A percentile compares a stretch with the other conserved stretches of the same genome.
Evolutionary conservation across 2,329 filamentous ascomycete species (phyloP).

Genomic region (Aspergillus uvarum): DNA sequence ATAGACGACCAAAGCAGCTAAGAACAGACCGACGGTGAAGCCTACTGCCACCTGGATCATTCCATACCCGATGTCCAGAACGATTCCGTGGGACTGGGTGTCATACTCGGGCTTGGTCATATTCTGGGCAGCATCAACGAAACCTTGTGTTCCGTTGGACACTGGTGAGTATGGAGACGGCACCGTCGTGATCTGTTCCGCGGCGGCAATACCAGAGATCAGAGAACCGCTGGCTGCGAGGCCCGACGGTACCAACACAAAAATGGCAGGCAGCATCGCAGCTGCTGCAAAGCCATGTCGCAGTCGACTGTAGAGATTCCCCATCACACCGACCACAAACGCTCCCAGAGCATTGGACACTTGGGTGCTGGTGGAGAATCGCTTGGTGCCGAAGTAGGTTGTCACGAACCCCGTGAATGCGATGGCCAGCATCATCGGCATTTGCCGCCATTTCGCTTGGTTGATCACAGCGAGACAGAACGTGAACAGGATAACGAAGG

Average conservation of each 20-base stretch:
- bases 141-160: constrained; percentile 41
- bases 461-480: constrained; percentile 76
- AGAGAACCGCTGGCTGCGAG: constrained; percentile 60
- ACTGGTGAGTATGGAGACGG: constrained; percentile 42
- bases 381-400: constrained; percentile 70
- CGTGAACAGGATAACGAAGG: constrained; percentile 74
- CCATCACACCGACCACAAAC: constrained; percentile 74
- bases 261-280: constrained; percentile 85
- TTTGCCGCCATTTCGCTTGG: constrained; percentile 78
- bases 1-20: constrained; percentile 51
- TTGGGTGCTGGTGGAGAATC: constrained; percentile 70
- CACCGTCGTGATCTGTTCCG: constrained; percentile 52
- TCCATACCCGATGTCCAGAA: constrained; percentile 49
- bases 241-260: constrained; percentile 65
- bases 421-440: constrained; percentile 75
- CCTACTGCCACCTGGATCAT: constrained; percentile 53
- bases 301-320: constrained; percentile 73
- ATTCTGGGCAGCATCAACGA: constrained; percentile 30
- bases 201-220: constrained; percentile 58
- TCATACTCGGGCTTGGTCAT: constrained; percentile 18
- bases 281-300: constrained; percentile 80
- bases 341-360: constrained; percentile 78
- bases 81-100: constrained; percentile 27
- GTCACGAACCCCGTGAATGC: constrained; percentile 73
- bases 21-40: constrained; percentile 51